phyloP scores from a whole-genome alignment of 345 rosid genomes.

The Syzygium jambos region DNA sequence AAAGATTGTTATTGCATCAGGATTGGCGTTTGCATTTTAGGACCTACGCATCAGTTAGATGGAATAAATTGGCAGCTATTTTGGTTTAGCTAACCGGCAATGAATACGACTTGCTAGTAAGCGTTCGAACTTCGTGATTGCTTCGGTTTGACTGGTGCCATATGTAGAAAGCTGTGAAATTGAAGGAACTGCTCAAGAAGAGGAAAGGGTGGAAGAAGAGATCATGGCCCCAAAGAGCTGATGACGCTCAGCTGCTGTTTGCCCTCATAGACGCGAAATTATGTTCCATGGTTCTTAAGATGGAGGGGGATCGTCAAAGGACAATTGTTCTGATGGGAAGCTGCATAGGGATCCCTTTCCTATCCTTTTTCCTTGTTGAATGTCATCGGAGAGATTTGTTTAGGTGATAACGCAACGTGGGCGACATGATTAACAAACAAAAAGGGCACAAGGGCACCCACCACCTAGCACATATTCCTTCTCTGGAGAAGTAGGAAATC shows the following conservation, averaged over 20 bases:
- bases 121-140: not conserved
- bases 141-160: not conserved
- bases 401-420: not conserved
- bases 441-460: too few relatives aligned
- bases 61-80: not conserved
- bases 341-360: constrained; percentile 75
- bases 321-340: constrained; percentile 58
- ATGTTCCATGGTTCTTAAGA: constrained; percentile 55
- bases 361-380: constrained; percentile 72
- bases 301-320: constrained; percentile 66
- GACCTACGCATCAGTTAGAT: not conserved
- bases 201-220: constrained; percentile 73
- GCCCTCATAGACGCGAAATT: constrained; percentile 63
- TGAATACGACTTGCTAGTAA: not conserved
- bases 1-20: not conserved
- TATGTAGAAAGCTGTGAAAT: constrained; percentile 56
- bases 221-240: constrained; percentile 62
- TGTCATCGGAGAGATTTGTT: not conserved
- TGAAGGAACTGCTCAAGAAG: constrained; percentile 63
- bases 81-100: not conserved
- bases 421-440: not conserved
- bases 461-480: not conserved
- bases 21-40: not conserved
- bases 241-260: constrained; percentile 61
- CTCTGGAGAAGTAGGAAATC: not conserved